Evolutionary conservation across 2,329 filamentous ascomycete genomes (phyloP).

Genomic region (Hypoxylon sp.): DNA sequence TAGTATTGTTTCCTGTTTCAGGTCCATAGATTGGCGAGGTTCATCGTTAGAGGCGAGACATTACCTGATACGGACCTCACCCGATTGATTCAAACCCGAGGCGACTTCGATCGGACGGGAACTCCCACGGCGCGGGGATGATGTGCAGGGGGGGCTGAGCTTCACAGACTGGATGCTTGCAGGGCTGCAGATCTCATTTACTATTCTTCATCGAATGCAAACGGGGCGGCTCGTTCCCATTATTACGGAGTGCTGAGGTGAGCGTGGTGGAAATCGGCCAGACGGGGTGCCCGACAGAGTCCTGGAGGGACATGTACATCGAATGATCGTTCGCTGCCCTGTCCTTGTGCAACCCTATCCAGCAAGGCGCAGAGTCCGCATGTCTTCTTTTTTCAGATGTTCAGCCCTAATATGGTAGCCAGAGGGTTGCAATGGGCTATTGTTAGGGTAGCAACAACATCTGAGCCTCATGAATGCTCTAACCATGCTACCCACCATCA

Average conservation of each 20-base stretch:
- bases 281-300: slow-evolving; percentile 7
- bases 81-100: slow-evolving; percentile 31
- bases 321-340: slow-evolving; percentile 12
- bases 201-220: slow-evolving; percentile 30
- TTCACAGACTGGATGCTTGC: slow-evolving; percentile 20
- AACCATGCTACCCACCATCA: slow-evolving; percentile 21
- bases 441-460: slow-evolving; percentile 34
- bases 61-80: slow-evolving; percentile 23
- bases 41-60: slow-evolving; percentile 32
- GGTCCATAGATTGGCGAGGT: slow-evolving; percentile 27
- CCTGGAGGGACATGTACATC: slow-evolving; percentile 6
- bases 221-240: slow-evolving; percentile 23
- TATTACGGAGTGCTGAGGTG: slow-evolving; percentile 28
- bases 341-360: slow-evolving; percentile 21
- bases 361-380: slow-evolving; percentile 37
- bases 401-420: slow-evolving; percentile 29
- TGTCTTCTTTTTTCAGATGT: slow-evolving; percentile 14
- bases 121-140: slow-evolving; percentile 36
- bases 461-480: slow-evolving; percentile 40
- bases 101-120: slow-evolving; percentile 36
- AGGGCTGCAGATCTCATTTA: slow-evolving; percentile 32
- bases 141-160: slow-evolving; percentile 25
- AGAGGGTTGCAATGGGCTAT: slow-evolving; percentile 31
- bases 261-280: slow-evolving; percentile 16
- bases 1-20: slow-evolving; percentile 25